Conservation (phyloP, 1,284 basidiomycete genomes). For the Ganoderma boninense region DNA sequence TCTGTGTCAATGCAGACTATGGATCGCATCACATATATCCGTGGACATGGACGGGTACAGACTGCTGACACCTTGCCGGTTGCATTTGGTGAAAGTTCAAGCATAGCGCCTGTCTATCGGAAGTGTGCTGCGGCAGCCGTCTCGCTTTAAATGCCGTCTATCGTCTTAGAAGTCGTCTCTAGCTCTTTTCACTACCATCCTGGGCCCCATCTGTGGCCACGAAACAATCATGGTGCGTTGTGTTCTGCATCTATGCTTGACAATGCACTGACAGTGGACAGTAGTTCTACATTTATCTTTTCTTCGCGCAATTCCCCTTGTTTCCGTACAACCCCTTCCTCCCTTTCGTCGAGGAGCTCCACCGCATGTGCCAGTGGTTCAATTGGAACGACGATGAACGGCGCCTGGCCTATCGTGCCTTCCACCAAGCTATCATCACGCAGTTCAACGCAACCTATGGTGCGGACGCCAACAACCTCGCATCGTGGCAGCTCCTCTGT, state of each 20-base stretch:
- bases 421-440: constrained; percentile 34
- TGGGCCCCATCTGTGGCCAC: neutral
- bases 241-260: neutral
- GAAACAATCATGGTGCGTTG: neutral
- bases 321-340: neutral
- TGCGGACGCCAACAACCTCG: constrained; percentile 41
- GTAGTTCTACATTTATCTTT: neutral
- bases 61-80: neutral
- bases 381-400: neutral
- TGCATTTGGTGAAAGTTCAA: neutral
- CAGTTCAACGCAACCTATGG: constrained; percentile 51
- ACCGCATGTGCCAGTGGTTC: neutral
- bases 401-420: neutral
- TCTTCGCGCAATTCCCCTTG: neutral
- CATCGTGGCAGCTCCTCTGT: constrained; percentile 45
- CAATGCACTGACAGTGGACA: neutral
- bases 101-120: neutral
- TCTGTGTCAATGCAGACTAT: constrained; percentile 1
- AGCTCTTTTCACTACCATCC: neutral
- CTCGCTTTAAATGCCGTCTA: neutral
- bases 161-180: neutral
- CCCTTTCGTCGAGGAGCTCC: neutral
- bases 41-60: neutral
- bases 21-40: neutral
- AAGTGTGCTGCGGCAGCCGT: neutral